Conservation (phyloP, 1,139 yeast genomes). For the Sugiyamaella castrensis region DNA sequence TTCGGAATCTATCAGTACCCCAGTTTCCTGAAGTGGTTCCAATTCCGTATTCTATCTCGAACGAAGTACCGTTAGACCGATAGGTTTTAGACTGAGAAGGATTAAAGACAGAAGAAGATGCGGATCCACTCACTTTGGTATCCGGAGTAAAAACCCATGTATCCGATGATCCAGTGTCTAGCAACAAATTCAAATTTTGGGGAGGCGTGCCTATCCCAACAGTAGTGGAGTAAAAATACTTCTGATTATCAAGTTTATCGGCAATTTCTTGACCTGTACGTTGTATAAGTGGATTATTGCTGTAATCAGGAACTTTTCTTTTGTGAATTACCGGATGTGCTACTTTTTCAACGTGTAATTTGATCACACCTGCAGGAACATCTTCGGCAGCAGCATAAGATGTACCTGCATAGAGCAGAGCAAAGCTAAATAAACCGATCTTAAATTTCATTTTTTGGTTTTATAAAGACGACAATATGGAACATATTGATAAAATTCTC, state of each 20-base stretch:
- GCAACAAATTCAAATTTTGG: conserved; percentile 29
- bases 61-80: conserved; percentile 24
- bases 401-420: not conserved
- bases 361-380: conserved; percentile 29
- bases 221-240: conserved; percentile 37
- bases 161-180: conserved; percentile 74
- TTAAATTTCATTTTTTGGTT: conserved; percentile 4
- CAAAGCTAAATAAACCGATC: not conserved
- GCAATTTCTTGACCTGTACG: conserved; percentile 26
- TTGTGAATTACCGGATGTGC: conserved; percentile 22
- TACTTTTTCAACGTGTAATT: conserved; percentile 25
- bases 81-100: conserved; percentile 26
- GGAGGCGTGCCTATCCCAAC: conserved; percentile 33
- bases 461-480: too few species aligned
- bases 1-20: conserved; percentile 47
- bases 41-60: conserved; percentile 31
- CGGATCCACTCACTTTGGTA: conserved; percentile 27
- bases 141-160: conserved; percentile 51
- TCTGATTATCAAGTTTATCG: conserved; percentile 35
- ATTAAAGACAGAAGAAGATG: conserved; percentile 39
- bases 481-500: too few species aligned
- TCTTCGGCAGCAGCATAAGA: not conserved
- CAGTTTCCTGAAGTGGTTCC: conserved; percentile 43
- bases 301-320: conserved; percentile 19
- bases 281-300: conserved; percentile 16